phyloP scores from a whole-genome alignment of 176 grass and related monocot genomes.

The Lolium rigidum region DNA sequence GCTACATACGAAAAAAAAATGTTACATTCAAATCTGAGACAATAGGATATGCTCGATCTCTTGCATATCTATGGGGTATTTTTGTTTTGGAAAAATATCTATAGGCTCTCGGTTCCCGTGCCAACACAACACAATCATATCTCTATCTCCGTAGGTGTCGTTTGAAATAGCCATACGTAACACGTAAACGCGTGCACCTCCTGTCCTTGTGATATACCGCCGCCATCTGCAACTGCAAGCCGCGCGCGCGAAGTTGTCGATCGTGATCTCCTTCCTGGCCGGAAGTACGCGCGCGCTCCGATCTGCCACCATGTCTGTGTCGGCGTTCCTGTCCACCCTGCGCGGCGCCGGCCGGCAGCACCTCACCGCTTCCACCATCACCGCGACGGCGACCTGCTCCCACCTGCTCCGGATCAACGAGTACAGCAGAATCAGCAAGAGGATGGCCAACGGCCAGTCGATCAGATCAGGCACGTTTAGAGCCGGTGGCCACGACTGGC shows the following conservation, averaged over 20 bases:
- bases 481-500: background rate
- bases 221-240: background rate
- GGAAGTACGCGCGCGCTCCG: background rate
- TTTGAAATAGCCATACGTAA: background rate
- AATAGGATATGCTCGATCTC: too few species aligned
- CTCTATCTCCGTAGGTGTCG: too few species aligned
- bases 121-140: too few species aligned
- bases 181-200: background rate
- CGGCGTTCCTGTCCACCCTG: background rate
- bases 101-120: too few species aligned
- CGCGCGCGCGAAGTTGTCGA: background rate
- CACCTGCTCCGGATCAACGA: background rate
- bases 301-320: background rate
- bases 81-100: too few species aligned
- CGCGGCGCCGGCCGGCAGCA: background rate
- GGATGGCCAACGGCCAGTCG: background rate
- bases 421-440: background rate
- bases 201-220: background rate
- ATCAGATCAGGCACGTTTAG: background rate
- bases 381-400: background rate
- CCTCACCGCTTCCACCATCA: background rate
- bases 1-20: too few species aligned
- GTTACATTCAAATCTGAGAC: too few species aligned
- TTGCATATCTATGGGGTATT: too few species aligned
- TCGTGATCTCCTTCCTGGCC: background rate